These are phyloP conservation scores for Mucor sp. DNA, from an alignment of 371 early-diverging fungal species.

Conservation along the genomic window DNA sequence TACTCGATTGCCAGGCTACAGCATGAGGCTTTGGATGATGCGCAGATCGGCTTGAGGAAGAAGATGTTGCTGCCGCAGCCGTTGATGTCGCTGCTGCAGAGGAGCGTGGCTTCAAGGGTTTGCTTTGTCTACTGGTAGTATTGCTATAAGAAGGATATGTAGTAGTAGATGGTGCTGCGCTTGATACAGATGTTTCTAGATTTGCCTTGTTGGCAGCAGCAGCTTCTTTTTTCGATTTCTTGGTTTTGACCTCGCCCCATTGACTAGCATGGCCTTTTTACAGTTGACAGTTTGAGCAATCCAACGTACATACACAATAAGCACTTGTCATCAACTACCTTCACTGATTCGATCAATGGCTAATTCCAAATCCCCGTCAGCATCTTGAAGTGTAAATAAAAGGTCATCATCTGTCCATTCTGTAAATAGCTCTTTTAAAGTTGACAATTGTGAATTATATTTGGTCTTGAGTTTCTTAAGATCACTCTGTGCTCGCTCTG, in stretches of 20 bases:
- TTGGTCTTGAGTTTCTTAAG: constrained; percentile 62
- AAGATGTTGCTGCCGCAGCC: neutral
- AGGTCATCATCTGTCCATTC: constrained; percentile 93
- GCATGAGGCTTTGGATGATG: neutral
- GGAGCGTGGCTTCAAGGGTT: neutral
- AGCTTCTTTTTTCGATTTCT: constrained; percentile 63
- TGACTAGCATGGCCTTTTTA: constrained; percentile 76
- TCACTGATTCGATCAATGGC: constrained; percentile 82
- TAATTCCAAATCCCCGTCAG: constrained; percentile 81
- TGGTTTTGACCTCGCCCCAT: constrained; percentile 91
- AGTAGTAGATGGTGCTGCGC: constrained; percentile 2
- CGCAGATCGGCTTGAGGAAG: neutral
- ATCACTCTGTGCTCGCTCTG: constrained; percentile 58
- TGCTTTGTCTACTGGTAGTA: constrained; percentile 6
- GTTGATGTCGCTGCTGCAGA: neutral
- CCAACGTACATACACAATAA: neutral
- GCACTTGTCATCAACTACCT: constrained; percentile 55
- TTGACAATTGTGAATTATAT: constrained; percentile 65
- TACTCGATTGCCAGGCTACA: constrained; percentile 1
- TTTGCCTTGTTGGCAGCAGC: constrained; percentile 38
- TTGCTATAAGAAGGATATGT: constrained; percentile 5
- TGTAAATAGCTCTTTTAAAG: constrained; percentile 81
- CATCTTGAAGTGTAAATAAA: constrained; percentile 80
- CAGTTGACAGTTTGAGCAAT: neutral
- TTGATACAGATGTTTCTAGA: constrained; percentile 18